Percentiles rank a stretch among this genome's conserved stretches.
These are phyloP conservation scores for Beauveria pseudobassiana DNA, from an alignment of 2,329 filamentous ascomycete species.

Conservation along the genomic window DNA sequence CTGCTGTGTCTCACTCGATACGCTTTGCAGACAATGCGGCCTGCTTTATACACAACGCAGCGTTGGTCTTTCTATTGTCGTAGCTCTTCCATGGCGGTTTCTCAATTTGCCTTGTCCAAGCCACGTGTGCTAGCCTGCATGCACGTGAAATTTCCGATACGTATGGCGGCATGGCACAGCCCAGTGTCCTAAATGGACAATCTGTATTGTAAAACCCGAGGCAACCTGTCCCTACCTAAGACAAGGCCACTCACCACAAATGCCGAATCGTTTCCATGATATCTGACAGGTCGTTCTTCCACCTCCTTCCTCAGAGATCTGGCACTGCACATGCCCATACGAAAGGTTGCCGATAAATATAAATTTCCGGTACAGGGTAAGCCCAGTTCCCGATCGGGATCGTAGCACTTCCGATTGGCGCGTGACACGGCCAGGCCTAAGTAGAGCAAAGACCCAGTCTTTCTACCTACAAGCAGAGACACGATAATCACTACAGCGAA, in stretches of 20 bases:
- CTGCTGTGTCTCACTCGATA: not conserved
- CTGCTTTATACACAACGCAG: no score
- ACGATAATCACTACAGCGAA: not conserved
- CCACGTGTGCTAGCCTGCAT: no score
- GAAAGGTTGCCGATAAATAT: not conserved
- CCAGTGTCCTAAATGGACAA: no score
- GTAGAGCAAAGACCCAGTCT: not conserved
- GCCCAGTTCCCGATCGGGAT: not conserved
- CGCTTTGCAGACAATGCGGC: not conserved
- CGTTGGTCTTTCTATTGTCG: no score
- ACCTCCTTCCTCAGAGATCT: no score
- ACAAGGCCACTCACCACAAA: not conserved
- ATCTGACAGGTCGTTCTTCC: not conserved
- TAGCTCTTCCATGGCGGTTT: no score
- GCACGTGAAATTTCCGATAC: no score
- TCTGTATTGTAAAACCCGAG: no score
- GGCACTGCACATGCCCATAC: not conserved
- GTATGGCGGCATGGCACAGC: no score
- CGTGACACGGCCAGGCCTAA: not conserved
- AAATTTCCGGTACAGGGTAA: not conserved
- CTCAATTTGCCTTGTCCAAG: no score
- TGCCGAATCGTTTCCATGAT: not conserved
- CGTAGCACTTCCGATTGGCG: no score
- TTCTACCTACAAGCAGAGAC: not conserved
- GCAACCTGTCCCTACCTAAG: not conserved